Percentiles rank a stretch among this genome's conserved stretches.
These are phyloP conservation scores for Nigrograna mackinnonii DNA, from an alignment of 2,329 filamentous ascomycete species.

Conservation along the genomic window DNA sequence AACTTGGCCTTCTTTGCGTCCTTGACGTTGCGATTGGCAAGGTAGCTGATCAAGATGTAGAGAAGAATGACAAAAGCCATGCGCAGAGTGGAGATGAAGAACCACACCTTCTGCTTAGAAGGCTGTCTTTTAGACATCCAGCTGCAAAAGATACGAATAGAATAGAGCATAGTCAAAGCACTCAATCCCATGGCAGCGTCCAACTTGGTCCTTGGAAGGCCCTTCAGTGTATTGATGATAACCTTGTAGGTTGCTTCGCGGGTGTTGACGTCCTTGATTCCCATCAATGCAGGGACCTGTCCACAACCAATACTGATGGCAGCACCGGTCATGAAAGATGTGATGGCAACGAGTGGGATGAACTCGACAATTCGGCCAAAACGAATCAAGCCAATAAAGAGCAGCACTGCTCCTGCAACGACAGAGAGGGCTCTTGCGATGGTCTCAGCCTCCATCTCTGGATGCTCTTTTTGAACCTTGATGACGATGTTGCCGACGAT, in stretches of 20 bases:
- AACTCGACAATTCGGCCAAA: constrained; percentile 92
- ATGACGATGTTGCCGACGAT: constrained; percentile 81
- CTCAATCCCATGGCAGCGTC: constrained; percentile 88
- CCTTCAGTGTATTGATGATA: constrained; percentile 81
- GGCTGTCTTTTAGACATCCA: constrained; percentile 71
- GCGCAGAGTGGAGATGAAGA: constrained; percentile 88
- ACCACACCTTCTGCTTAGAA: constrained; percentile 74
- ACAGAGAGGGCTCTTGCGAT: constrained; percentile 82
- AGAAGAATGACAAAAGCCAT: constrained; percentile 90
- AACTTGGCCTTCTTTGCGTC: constrained; percentile 64
- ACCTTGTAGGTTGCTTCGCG: constrained; percentile 80
- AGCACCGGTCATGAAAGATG: constrained; percentile 97
- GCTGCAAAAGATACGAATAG: constrained; percentile 64
- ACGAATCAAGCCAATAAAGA: constrained; percentile 77
- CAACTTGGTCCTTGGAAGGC: constrained; percentile 67
- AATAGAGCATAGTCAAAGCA: constrained; percentile 77
- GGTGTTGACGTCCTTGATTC: constrained; percentile 74
- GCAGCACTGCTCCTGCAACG: constrained; percentile 77
- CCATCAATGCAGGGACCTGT: constrained; percentile 81
- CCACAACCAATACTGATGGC: constrained; percentile 86
- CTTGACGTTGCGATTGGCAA: constrained; percentile 71
- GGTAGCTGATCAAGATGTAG: constrained; percentile 88
- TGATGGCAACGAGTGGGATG: constrained; percentile 87
- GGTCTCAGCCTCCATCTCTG: constrained; percentile 42
- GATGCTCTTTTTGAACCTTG: constrained; percentile 58